Evolutionary conservation across 2,329 filamentous ascomycete genomes (phyloP), one percentile per base, ranked within the genome.

Genomic region (Seiridium unicorne): DNA sequence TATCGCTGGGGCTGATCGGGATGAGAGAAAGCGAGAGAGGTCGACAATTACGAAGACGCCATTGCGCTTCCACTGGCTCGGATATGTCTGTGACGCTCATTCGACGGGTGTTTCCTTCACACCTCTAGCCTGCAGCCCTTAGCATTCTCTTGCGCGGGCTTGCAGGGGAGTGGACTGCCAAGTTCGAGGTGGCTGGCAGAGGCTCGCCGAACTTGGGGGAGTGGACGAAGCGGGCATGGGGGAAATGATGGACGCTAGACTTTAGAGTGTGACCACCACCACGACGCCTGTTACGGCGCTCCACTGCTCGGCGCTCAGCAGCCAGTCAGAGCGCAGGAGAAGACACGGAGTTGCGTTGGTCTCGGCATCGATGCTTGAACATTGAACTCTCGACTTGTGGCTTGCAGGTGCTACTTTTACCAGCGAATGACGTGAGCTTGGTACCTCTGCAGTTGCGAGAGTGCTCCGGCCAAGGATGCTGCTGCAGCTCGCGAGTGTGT

Each of bases 351-450:
- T 13, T 53, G 34, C 32, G 49, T 35, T 38, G 34, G 11, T 35
- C 31, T 49, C 32, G 49, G 49, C 9, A 53, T 38, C 38, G 38
- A 35, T 55, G 36, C 53, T 40, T 44, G 26, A 42, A 8, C 53
- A 26, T 26, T 26, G 18, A 26, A 26, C 26, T 44, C 7, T 9
- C 38, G 38, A 26, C 36, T 8, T 38, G 54, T 57, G 42, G 54
- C 54, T 57, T 57, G 54, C 18, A 26, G 35, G 9, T 44, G 31
- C 36, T n/a, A 26, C 18, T 35, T 44, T 32, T 18, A 55, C 18
- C 31, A 38, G 42, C 54, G 54, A 57, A 57, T 57, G 54, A 57
- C 35, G 54, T 36, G 54, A 47, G 40, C 31, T 48, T 38, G 54
- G 54, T 57, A 44, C 54, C 54, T 57, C 26, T 57, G 26, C 32